These are phyloP conservation scores for Penicillium malachiteum DNA, from an alignment of 495 filamentous ascomycete genomes.

Conservation along the genomic window DNA sequence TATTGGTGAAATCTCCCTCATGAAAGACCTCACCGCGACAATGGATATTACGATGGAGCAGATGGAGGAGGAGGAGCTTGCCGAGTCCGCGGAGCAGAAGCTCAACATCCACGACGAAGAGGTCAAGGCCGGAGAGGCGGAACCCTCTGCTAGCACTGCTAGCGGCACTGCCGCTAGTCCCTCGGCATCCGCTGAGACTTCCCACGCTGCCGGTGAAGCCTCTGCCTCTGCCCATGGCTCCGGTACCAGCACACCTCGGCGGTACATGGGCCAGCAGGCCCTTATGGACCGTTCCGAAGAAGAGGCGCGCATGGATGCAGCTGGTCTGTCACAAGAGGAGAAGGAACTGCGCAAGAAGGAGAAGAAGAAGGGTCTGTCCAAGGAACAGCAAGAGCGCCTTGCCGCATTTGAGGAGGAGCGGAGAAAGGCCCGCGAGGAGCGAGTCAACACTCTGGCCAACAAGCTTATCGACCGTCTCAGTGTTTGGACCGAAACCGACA, in stretches of 20 bases:
- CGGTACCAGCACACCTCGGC: constrained; percentile 66
- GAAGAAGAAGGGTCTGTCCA: constrained; percentile 83
- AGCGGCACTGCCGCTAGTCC: constrained; percentile 19
- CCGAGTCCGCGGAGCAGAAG: constrained; percentile 50
- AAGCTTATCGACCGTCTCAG: constrained; percentile 90
- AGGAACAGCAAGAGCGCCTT: constrained; percentile 88
- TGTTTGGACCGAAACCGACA: constrained; percentile 97
- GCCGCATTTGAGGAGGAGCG: constrained; percentile 87
- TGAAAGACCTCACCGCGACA: constrained; percentile 85
- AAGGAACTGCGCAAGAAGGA: constrained; percentile 75
- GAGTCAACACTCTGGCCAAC: constrained; percentile 75
- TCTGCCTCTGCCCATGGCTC: constrained; percentile 42
- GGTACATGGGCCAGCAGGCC: constrained; percentile 70
- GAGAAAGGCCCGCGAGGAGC: constrained; percentile 79
- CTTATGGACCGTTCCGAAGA: constrained; percentile 89
- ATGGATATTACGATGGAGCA: constrained; percentile 87
- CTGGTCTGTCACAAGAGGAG: constrained; percentile 72
- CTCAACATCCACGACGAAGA: constrained; percentile 46
- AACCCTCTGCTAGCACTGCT: constrained; percentile 26
- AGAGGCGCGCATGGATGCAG: constrained; percentile 68
- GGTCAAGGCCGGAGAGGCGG: constrained; percentile 31
- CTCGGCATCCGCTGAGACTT: constrained; percentile 18
- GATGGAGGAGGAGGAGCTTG: constrained; percentile 64
- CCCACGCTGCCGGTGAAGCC: constrained; percentile 17
- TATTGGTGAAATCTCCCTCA: constrained; percentile 87